Conservation (phyloP, 1,284 basidiomycete genomes). For the Moesziomyces parantarcticus region DNA sequence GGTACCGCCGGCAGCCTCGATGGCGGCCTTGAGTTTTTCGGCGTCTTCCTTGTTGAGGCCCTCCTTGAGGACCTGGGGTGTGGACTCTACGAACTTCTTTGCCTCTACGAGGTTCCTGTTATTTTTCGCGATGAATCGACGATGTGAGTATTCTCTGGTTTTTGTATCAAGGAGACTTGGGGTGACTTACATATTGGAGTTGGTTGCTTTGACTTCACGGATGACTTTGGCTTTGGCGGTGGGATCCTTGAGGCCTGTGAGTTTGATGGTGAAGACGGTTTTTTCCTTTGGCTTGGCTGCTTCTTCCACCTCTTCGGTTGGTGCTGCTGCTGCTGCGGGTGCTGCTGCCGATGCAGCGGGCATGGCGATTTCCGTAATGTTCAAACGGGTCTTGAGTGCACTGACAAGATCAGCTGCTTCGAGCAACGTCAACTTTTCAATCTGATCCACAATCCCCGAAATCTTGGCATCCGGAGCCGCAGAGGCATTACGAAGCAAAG, state of each 20-base stretch:
- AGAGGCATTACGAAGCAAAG: slow-evolving; percentile 11
- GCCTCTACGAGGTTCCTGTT: slow-evolving; percentile 73
- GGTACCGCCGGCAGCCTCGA: slow-evolving; percentile 89
- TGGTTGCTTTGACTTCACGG: slow-evolving; percentile 88
- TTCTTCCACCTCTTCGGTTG: slow-evolving; percentile 71
- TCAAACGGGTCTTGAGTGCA: slow-evolving; percentile 90
- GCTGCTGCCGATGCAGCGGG: slow-evolving; percentile 76
- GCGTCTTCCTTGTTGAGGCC: slow-evolving; percentile 96
- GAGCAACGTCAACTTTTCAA: slow-evolving; percentile 86
- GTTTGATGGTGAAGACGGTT: slow-evolving; percentile 92
- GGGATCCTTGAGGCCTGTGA: slow-evolving; percentile 63
- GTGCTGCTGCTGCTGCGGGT: slow-evolving; percentile 52
- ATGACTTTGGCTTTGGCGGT: slow-evolving; percentile 88
- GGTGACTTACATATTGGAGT: slow-evolving; percentile 56
- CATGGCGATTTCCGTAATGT: slow-evolving; percentile 98
- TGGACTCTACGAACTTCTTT: slow-evolving; percentile 98
- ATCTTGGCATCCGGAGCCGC: slow-evolving; percentile 74
- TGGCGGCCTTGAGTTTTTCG: slow-evolving; percentile 91
- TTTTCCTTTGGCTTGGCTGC: slow-evolving; percentile 98
- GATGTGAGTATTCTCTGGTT: too few species aligned
- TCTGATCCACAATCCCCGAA: slow-evolving; percentile 88
- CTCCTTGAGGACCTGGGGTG: slow-evolving; percentile 95
- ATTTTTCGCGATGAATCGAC: too few species aligned
- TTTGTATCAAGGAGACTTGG: too few species aligned
- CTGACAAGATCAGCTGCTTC: slow-evolving; percentile 97